A percentile compares a stretch with the other conserved stretches of the same genome.
These are phyloP conservation scores for Chlamydomonas sp. DNA, from an alignment of 139 green algal genomes.

Conservation along the genomic window DNA sequence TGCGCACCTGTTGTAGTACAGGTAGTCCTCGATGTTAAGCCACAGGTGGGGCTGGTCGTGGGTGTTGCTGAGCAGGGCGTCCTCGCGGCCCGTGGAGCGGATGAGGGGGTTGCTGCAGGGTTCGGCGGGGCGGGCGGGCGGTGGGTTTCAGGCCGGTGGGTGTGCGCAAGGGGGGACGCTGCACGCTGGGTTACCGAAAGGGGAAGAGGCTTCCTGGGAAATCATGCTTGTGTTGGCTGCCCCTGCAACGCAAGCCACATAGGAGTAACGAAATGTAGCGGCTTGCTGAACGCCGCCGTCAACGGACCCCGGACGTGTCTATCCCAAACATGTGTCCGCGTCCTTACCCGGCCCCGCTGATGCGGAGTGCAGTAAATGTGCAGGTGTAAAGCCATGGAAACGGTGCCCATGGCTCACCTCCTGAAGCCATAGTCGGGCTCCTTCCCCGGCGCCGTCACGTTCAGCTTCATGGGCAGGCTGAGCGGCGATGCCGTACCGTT, in stretches of 20 bases:
- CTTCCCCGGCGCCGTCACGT: neutral
- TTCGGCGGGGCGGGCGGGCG: slow-evolving; percentile 12
- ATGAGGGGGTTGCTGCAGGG: slow-evolving; percentile 62
- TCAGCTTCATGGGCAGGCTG: slow-evolving; percentile 8
- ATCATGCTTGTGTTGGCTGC: too few relatives aligned
- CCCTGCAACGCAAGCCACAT: neutral
- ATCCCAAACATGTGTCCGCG: too few relatives aligned
- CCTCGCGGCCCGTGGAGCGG: slow-evolving; percentile 48
- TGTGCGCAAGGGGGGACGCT: neutral
- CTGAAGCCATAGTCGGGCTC: too few relatives aligned
- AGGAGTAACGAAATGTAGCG: neutral
- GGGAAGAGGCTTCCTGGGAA: too few relatives aligned
- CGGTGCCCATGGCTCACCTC: too few relatives aligned
- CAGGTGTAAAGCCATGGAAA: too few relatives aligned
- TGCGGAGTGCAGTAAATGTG: too few relatives aligned
- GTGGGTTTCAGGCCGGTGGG: neutral
- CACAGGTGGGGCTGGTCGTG: slow-evolving; percentile 72
- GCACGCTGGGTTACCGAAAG: too few relatives aligned
- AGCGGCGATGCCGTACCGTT: slow-evolving; percentile 5
- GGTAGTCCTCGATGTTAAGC: slow-evolving; percentile 87
- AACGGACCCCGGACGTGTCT: too few relatives aligned
- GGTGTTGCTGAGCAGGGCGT: slow-evolving; percentile 47
- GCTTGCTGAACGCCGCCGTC: too few relatives aligned
- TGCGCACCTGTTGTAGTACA: slow-evolving; percentile 61
- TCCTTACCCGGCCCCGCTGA: too few relatives aligned